Conservation (phyloP, 2,329 filamentous ascomycete species). For the Polychaeton citri region DNA sequence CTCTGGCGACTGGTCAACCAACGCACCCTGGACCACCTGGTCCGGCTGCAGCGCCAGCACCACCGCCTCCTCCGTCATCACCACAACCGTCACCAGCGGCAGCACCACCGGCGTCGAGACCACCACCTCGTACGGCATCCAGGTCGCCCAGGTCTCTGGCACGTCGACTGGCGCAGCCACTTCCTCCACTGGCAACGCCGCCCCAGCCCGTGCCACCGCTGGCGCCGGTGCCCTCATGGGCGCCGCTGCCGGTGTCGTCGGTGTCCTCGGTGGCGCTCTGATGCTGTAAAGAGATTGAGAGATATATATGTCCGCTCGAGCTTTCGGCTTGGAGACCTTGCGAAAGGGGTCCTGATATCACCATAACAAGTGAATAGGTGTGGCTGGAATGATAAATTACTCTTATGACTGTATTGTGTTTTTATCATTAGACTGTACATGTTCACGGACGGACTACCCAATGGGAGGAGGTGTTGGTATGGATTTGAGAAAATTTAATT, state of each 20-base stretch:
- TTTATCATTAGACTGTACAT: no score
- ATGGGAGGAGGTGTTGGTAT: no score
- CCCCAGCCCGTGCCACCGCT: constrained; percentile 5
- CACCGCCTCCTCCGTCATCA: constrained; percentile 16
- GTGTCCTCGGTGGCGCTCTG: constrained; percentile 18
- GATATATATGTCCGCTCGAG: no score
- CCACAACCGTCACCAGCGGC: constrained; percentile 17
- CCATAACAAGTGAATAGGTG: no score
- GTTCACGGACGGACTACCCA: no score
- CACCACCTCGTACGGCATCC: constrained; percentile 16
- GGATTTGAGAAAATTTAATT: no score
- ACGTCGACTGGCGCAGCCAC: constrained; percentile 3
- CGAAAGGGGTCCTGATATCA: no score
- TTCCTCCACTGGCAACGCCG: constrained; percentile 2
- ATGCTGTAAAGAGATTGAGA: constrained; percentile 19
- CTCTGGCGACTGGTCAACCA: constrained; percentile 15
- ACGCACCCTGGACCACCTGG: constrained; percentile 24
- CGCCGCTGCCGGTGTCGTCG: constrained; percentile 15
- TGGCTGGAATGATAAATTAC: no score
- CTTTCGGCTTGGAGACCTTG: no score
- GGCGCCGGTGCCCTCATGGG: constrained; percentile 14
- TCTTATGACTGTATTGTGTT: no score
- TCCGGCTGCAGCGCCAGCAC: constrained; percentile 19
- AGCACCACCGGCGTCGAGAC: constrained; percentile 10
- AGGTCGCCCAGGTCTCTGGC: constrained; percentile 8